These are phyloP conservation scores for Tephrocybe sp. DNA, from an alignment of 768 basidiomycete species.

Conservation along the genomic window DNA sequence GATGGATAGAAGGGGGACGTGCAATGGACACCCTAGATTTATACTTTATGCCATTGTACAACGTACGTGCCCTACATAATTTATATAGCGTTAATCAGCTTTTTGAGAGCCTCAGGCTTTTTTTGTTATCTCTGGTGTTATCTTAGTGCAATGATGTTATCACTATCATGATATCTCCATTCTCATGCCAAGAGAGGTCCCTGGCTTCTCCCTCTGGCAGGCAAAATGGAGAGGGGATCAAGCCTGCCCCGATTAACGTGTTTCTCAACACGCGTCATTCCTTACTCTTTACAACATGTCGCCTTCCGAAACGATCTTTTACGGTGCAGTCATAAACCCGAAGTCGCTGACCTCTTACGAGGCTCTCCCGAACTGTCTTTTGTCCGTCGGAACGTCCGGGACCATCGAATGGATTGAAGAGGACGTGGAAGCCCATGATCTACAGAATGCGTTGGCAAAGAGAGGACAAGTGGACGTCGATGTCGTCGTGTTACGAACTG, in stretches of 20 bases:
- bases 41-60: no score
- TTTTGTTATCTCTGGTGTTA: no score
- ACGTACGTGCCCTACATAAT: no score
- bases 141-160: no score
- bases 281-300: slow-evolving; percentile 2
- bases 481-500: slow-evolving; percentile 42
- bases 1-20: not conserved
- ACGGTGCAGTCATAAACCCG: slow-evolving; percentile 61
- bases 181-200: no score
- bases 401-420: slow-evolving; percentile 72
- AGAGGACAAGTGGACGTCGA: slow-evolving; percentile 50
- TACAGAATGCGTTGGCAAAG: slow-evolving; percentile 50
- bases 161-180: no score
- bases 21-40: no score
- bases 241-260: not conserved
- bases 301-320: slow-evolving; percentile 30
- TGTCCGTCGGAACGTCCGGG: slow-evolving; percentile 48
- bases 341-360: slow-evolving; percentile 39
- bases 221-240: not conserved
- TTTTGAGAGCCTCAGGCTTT: no score
- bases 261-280: not conserved
- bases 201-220: not conserved
- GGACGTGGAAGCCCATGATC: slow-evolving; percentile 45
- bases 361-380: slow-evolving; percentile 50
- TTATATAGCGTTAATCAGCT: no score